A percentile compares a stretch with the other conserved stretches of the same genome.
Evolutionary conservation across 257 asterid species (phyloP).

Genomic region (Marsdenia floribunda): DNA sequence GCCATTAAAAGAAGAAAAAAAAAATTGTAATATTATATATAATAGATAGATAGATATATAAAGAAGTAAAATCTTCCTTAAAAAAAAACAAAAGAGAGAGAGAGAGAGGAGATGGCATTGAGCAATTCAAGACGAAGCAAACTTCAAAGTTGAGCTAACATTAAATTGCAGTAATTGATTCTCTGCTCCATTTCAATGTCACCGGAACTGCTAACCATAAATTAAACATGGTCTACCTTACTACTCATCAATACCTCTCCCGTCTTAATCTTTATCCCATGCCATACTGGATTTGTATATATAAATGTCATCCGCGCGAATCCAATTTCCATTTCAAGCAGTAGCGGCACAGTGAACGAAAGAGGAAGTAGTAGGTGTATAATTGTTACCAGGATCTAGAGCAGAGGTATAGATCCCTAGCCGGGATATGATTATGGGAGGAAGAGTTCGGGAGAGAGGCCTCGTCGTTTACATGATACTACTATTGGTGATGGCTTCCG

Average conservation of each 20-base stretch:
- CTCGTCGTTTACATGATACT: conserved; percentile 10
- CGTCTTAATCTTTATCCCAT: background rate
- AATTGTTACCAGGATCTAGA: background rate
- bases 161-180: conserved; percentile 17
- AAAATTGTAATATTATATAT: no score
- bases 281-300: background rate
- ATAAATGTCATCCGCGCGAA: background rate
- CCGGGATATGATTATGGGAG: background rate
- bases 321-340: background rate
- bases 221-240: background rate
- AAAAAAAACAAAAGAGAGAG: background rate
- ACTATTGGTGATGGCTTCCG: conserved; percentile 22
- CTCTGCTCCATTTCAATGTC: no score
- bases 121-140: conserved; percentile 57
- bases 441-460: conserved; percentile 6
- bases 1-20: no score
- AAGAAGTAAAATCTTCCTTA: no score
- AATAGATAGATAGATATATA: no score
- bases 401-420: no score
- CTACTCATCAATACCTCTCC: background rate
- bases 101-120: conserved; percentile 47
- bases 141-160: conserved; percentile 21
- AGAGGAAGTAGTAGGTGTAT: background rate
- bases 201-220: no score
- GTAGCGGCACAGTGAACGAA: background rate